These are phyloP conservation scores for Lactifluus subvellereus DNA, from an alignment of 768 basidiomycete genomes.

Conservation along the genomic window DNA sequence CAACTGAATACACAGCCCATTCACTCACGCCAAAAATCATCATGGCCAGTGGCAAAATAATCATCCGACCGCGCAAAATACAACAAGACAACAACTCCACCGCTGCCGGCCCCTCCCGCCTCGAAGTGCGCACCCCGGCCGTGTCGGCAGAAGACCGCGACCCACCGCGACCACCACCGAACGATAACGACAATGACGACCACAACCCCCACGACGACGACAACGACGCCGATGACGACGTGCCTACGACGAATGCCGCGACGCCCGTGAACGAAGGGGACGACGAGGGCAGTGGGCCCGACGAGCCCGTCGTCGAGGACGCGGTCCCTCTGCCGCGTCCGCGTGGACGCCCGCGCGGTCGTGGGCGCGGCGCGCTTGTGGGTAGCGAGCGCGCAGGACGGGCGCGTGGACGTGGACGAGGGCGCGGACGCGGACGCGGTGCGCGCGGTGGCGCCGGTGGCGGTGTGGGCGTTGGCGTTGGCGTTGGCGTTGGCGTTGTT, in stretches of 20 bases:
- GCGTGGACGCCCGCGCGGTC: conserved; percentile 28
- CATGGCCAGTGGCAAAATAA: conserved; percentile 23
- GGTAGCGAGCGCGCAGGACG: conserved; percentile 27
- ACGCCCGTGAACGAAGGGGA: conserved; percentile 12
- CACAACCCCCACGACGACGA: conserved; percentile 18
- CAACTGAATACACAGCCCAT: too few relatives aligned
- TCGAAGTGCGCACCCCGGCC: conserved; percentile 10
- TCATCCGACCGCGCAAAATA: conserved; percentile 19
- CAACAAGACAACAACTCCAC: conserved; percentile 15
- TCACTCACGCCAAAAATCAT: too few relatives aligned
- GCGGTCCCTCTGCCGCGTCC: conserved; percentile 18
- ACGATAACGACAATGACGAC: conserved; percentile 9
- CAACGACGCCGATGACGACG: conserved; percentile 19
- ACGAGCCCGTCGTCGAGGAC: conserved; percentile 8
- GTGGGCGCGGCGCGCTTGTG: conserved; percentile 26
- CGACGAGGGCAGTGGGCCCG: conserved; percentile 8
- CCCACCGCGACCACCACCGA: background rate
- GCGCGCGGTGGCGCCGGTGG: conserved; percentile 9
- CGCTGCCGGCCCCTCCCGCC: conserved; percentile 3
- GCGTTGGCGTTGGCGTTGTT: background rate
- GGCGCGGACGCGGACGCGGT: conserved; percentile 28
- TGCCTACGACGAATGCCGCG: conserved; percentile 6
- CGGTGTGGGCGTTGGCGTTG: background rate
- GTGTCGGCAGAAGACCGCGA: background rate
- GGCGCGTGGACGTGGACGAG: conserved; percentile 31